Percentiles rank a stretch among this genome's conserved stretches.
phyloP scores from a whole-genome alignment of 2,329 filamentous ascomycete genomes.

The Epichloe bromicola region DNA sequence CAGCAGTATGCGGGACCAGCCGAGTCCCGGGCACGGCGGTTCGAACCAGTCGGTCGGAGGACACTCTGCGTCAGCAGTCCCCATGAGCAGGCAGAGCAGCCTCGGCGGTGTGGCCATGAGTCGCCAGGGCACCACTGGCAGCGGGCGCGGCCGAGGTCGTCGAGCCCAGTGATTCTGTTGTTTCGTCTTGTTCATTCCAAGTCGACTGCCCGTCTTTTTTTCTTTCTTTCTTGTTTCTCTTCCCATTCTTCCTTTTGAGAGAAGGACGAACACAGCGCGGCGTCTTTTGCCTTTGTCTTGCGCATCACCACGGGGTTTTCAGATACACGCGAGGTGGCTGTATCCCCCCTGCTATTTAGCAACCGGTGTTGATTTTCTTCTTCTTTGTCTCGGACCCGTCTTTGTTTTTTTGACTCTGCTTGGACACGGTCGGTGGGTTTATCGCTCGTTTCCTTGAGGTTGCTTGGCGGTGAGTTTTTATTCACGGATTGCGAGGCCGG shows the following conservation, averaged over 20 bases:
- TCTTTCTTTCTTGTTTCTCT: neutral
- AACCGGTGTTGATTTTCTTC: too few species aligned
- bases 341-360: too few species aligned
- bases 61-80: slow-evolving; percentile 22
- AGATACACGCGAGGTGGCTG: too few species aligned
- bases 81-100: slow-evolving; percentile 45
- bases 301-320: too few species aligned
- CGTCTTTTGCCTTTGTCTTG: neutral
- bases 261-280: neutral
- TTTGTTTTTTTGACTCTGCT: neutral
- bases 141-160: slow-evolving; percentile 33
- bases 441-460: neutral
- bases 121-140: slow-evolving; percentile 36
- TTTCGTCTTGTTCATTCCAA: too few species aligned
- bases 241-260: neutral
- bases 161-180: slow-evolving; percentile 12
- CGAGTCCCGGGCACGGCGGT: slow-evolving; percentile 15
- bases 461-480: neutral
- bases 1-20: slow-evolving; percentile 30
- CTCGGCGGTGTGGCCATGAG: slow-evolving; percentile 44
- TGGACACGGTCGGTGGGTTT: neutral
- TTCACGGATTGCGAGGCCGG: neutral
- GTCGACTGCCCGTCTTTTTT: neutral
- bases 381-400: neutral
- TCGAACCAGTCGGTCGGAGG: slow-evolving; percentile 13